Evolutionary conservation across 192 early-diverging fungal species (phyloP).

Genomic region (Gonapodya sp.): DNA sequence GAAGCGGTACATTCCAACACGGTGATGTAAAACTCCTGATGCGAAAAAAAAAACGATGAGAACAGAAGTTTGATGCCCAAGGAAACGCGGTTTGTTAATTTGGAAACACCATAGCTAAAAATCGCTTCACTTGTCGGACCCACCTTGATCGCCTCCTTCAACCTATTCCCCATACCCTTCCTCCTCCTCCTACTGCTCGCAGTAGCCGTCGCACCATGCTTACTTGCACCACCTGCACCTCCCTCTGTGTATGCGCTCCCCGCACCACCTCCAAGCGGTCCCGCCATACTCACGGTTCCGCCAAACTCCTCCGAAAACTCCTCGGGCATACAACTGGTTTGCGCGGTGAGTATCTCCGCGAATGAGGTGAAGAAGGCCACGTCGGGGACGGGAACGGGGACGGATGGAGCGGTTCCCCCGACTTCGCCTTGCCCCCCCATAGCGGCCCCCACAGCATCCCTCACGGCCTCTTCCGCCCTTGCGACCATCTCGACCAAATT

Average conservation of each 20-base stretch:
- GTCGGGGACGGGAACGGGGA: too few relatives aligned
- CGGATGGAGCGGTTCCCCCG: background rate
- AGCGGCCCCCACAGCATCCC: conserved; percentile 12
- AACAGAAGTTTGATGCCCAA: background rate
- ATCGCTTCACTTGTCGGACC: background rate
- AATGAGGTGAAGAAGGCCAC: background rate
- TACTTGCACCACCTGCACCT: background rate
- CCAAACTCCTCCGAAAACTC: background rate
- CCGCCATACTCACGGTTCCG: background rate
- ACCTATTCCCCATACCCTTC: background rate
- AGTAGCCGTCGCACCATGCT: background rate
- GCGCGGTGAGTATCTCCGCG: background rate
- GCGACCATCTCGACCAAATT: conserved; percentile 60
- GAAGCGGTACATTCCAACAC: too few relatives aligned
- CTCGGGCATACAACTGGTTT: background rate
- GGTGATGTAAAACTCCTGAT: background rate
- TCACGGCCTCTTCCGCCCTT: conserved; percentile 48
- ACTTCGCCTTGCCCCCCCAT: background rate
- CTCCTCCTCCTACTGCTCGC: background rate
- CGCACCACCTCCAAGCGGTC: background rate
- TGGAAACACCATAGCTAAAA: background rate
- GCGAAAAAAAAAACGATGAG: too few relatives aligned
- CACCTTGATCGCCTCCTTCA: background rate
- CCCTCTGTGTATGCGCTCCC: background rate
- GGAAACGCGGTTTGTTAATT: too few relatives aligned